A percentile compares a stretch with the other conserved stretches of the same genome.
Evolutionary conservation across 192 early-diverging fungal genomes (phyloP).

Genomic region (Coemansia guatemalensis): DNA sequence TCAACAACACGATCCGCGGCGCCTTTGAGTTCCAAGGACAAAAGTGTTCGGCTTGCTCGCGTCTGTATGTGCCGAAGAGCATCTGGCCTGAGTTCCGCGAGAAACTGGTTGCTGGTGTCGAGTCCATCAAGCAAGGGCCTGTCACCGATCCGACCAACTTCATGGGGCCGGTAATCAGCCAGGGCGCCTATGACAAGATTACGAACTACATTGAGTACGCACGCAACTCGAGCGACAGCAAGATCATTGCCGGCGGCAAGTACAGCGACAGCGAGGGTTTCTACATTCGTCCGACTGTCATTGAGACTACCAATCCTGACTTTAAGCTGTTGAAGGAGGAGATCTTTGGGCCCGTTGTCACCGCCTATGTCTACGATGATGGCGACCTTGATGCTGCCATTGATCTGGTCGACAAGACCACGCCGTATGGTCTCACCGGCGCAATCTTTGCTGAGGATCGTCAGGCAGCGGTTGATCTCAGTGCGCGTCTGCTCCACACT

Average conservation of each 20-base stretch:
- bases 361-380: conserved; percentile 87
- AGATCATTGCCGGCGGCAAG: conserved; percentile 89
- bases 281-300: conserved; percentile 89
- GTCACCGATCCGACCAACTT: conserved; percentile 89
- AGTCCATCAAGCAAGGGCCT: conserved; percentile 80
- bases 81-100: conserved; percentile 75
- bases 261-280: conserved; percentile 86
- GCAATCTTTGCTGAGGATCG: conserved; percentile 90
- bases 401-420: conserved; percentile 74
- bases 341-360: conserved; percentile 96
- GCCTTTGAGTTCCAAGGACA: conserved; percentile 98
- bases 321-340: conserved; percentile 90
- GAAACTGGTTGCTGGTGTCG: conserved; percentile 63
- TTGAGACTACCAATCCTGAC: conserved; percentile 80
- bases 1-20: conserved; percentile 85
- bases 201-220: conserved; percentile 86
- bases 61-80: conserved; percentile 84
- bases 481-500: conserved; percentile 78
- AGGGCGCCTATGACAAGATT: conserved; percentile 91
- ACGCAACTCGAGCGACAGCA: conserved; percentile 64
- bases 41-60: conserved; percentile 96
- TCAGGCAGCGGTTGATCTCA: conserved; percentile 67
- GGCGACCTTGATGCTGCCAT: conserved; percentile 74
- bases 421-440: conserved; percentile 87
- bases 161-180: conserved; percentile 88